These are phyloP conservation scores for Bacidia gigantensis DNA, from an alignment of 495 filamentous ascomycete genomes.

Conservation along the genomic window DNA sequence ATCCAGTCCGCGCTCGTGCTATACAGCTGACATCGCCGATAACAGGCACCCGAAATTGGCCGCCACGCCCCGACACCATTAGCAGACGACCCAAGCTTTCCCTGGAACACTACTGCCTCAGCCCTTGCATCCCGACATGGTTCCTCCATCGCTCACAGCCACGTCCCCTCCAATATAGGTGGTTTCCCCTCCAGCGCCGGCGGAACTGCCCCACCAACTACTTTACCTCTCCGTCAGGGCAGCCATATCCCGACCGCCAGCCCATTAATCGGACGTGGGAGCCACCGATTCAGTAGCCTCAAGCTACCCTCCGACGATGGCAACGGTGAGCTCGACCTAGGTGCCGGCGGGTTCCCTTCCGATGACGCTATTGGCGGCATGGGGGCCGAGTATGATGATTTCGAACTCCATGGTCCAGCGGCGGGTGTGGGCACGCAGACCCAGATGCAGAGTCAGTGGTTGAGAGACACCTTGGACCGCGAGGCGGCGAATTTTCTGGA, in stretches of 20 bases:
- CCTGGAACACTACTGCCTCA: slow-evolving; percentile 57
- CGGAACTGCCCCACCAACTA: slow-evolving; percentile 12
- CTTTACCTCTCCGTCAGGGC: slow-evolving; percentile 23
- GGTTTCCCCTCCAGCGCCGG: slow-evolving; percentile 18
- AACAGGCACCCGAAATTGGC: slow-evolving; percentile 43
- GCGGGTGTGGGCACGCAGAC: slow-evolving; percentile 34
- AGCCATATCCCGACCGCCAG: slow-evolving; percentile 44
- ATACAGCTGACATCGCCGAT: neutral
- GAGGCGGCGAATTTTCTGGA: slow-evolving; percentile 48
- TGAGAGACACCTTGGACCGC: slow-evolving; percentile 36
- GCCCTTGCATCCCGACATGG: slow-evolving; percentile 40
- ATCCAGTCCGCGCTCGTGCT: neutral
- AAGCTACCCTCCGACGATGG: slow-evolving; percentile 22
- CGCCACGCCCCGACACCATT: slow-evolving; percentile 44
- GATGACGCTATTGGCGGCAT: slow-evolving; percentile 27
- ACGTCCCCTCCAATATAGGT: slow-evolving; percentile 20
- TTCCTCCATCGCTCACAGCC: slow-evolving; percentile 19
- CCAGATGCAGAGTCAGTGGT: slow-evolving; percentile 28
- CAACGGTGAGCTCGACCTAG: slow-evolving; percentile 32
- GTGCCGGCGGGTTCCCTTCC: slow-evolving; percentile 20
- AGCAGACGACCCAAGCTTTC: slow-evolving; percentile 48
- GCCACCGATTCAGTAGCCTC: slow-evolving; percentile 25
- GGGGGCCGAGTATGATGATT: slow-evolving; percentile 26
- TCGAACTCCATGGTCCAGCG: slow-evolving; percentile 32
- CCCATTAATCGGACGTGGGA: slow-evolving; percentile 46